Base-by-base conservation (phyloP, 2,329 filamentous ascomycete genomes). In the Colletotrichum spinosum region DNA sequence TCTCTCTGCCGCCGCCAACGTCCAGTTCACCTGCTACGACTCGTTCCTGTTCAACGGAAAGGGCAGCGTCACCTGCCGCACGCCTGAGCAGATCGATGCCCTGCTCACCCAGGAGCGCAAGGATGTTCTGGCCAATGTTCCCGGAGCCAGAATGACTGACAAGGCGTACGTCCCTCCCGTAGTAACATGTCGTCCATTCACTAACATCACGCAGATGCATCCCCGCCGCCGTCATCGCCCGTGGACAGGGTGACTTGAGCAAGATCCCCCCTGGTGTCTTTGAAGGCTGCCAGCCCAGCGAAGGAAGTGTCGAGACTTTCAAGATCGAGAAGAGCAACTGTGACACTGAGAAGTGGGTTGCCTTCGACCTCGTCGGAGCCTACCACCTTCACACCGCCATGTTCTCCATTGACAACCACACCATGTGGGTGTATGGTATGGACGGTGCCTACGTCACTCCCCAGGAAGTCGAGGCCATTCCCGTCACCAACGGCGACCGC, bases 1-100 rank as follows among this genome's bases (percentile, higher is more conserved):
- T 4, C 77, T 84, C 13, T 79, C 83, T 3, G 39, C 78, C 0
- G 77, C 74, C 1, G 76, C 83, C 1, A 79, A 79, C 5, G 74
- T 86, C 8, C 84, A 87, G 59, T 79, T 79, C 25, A 78, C 81
- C 0, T 90, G 88, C 76, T 86, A 86, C 67, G 88, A 90, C 70
- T 83, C 86, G 0, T 77, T 91, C 12, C 74, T 90, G 10, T 79
- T 90, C 55, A 90, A 91, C 63, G 88, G 88, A 33, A 86, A 88
- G 68, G 87, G 87, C 3, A 78, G 79, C 1, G 82, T 87, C 0
- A 75, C 83, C 52, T 90, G 88, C 70, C 77, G 84, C 45, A 72
- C 79, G 0, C 74, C 76, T 6, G 77, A 78, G 5, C 76, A 84
- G 44, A 77, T 88, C 6, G 74, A 78, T 37, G 70, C 76, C 2